These are phyloP conservation scores for Zanthoxylum bungeanum DNA, from an alignment of 345 rosid genomes.

Conservation along the genomic window DNA sequence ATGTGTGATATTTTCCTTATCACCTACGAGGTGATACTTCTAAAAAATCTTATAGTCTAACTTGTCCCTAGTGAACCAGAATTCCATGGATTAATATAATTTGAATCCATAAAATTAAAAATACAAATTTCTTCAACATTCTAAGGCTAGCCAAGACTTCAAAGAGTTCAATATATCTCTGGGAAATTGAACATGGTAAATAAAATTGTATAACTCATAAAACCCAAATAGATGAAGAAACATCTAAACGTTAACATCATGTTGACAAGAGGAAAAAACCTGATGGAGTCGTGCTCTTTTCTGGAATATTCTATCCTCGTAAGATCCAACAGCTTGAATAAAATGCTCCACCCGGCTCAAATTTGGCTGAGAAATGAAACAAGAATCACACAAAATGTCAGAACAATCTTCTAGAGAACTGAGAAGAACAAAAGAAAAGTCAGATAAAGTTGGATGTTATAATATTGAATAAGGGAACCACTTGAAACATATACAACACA, in stretches of 20 bases:
- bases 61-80: background rate
- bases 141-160: background rate
- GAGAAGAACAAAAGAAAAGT: conserved; percentile 19
- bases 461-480: background rate
- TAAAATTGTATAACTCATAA: background rate
- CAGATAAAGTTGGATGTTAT: background rate
- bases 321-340: conserved; percentile 85
- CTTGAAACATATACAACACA: background rate
- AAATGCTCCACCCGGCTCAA: conserved; percentile 75
- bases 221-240: background rate
- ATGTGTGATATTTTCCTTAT: too few species aligned
- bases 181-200: background rate
- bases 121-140: background rate
- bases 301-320: conserved; percentile 79
- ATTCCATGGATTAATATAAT: background rate
- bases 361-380: conserved; percentile 55
- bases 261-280: conserved; percentile 29
- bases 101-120: background rate
- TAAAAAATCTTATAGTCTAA: background rate
- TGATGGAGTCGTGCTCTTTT: conserved; percentile 73
- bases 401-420: conserved; percentile 15
- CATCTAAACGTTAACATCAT: background rate
- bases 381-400: background rate
- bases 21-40: too few species aligned
- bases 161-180: background rate